Conservation (phyloP, 2,329 filamentous ascomycete species). For the Colletotrichum nymphaeae region DNA sequence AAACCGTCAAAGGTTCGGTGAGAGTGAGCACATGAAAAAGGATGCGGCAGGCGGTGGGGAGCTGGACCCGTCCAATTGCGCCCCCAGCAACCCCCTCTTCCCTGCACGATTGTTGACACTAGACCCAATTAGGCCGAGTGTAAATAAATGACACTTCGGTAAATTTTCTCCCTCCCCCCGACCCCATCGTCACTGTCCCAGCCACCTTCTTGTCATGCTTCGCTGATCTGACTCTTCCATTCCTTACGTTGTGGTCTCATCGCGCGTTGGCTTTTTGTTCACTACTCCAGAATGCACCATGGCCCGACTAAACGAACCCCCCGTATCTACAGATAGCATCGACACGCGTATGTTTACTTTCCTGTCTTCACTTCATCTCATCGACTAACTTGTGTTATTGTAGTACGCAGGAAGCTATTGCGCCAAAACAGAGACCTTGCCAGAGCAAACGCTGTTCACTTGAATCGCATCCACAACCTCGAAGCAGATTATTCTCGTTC, state of each 20-base stretch:
- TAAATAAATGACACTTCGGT: slow-evolving; percentile 38
- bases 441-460: slow-evolving; percentile 81
- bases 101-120: slow-evolving; percentile 22
- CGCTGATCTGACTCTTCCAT: slow-evolving; percentile 21
- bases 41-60: slow-evolving; percentile 13
- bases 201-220: slow-evolving; percentile 33
- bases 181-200: slow-evolving; percentile 33
- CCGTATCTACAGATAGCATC: slow-evolving; percentile 74
- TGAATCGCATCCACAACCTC: slow-evolving; percentile 79
- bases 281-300: slow-evolving; percentile 61
- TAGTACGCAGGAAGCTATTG: slow-evolving; percentile 83
- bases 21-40: slow-evolving; percentile 25
- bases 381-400: slow-evolving; percentile 35
- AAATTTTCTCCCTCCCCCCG: slow-evolving; percentile 35
- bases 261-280: neutral
- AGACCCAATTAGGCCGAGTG: slow-evolving; percentile 30
- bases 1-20: neutral
- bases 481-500: slow-evolving; percentile 81
- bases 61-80: neutral
- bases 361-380: neutral
- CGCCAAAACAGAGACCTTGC: slow-evolving; percentile 88
- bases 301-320: slow-evolving; percentile 84
- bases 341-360: slow-evolving; percentile 72
- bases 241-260: slow-evolving; percentile 21
- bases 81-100: slow-evolving; percentile 33